phyloP scores from a whole-genome alignment of 495 filamentous ascomycete genomes.

The Podospora tetraspora region DNA sequence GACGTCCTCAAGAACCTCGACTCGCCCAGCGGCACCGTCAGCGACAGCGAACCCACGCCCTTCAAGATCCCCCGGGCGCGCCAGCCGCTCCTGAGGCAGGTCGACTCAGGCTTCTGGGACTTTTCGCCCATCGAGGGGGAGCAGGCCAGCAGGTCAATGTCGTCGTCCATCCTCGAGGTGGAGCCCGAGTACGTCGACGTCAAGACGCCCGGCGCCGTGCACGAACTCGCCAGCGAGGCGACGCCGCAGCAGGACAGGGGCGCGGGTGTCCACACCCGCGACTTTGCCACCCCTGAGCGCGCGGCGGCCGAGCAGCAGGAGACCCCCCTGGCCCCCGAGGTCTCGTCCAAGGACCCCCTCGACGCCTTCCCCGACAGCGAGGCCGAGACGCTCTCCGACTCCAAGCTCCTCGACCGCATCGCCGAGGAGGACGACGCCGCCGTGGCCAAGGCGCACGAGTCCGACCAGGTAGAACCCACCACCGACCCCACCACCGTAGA shows the following conservation, averaged over 20 bases:
- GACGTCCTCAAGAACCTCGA: slow-evolving; percentile 17
- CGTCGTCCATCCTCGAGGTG: slow-evolving; percentile 20
- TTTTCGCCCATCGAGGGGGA: slow-evolving; percentile 17
- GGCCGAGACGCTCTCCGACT: slow-evolving; percentile 11
- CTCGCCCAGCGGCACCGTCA: slow-evolving; percentile 13
- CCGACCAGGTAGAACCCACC: slow-evolving; percentile 27
- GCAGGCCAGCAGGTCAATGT: slow-evolving; percentile 10
- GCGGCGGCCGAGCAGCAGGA: slow-evolving; percentile 8
- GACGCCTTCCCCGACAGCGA: slow-evolving; percentile 13
- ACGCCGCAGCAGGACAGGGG: slow-evolving; percentile 5
- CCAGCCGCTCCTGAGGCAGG: slow-evolving; percentile 17
- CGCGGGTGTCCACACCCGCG: slow-evolving; percentile 10
- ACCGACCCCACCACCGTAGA: neutral
- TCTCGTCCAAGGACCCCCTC: slow-evolving; percentile 9
- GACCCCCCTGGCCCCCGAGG: slow-evolving; percentile 16
- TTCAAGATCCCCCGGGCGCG: slow-evolving; percentile 7
- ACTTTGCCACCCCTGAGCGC: slow-evolving; percentile 8
- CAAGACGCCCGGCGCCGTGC: slow-evolving; percentile 3
- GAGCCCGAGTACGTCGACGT: slow-evolving; percentile 14
- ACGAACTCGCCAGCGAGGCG: slow-evolving; percentile 4
- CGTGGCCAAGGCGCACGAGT: neutral
- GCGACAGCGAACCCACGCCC: neutral
- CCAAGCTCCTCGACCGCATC: slow-evolving; percentile 10
- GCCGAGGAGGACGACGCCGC: slow-evolving; percentile 8
- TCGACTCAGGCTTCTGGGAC: slow-evolving; percentile 34